These are phyloP conservation scores for Cercospora beticola DNA, from an alignment of 2,329 filamentous ascomycete genomes.

Conservation along the genomic window DNA sequence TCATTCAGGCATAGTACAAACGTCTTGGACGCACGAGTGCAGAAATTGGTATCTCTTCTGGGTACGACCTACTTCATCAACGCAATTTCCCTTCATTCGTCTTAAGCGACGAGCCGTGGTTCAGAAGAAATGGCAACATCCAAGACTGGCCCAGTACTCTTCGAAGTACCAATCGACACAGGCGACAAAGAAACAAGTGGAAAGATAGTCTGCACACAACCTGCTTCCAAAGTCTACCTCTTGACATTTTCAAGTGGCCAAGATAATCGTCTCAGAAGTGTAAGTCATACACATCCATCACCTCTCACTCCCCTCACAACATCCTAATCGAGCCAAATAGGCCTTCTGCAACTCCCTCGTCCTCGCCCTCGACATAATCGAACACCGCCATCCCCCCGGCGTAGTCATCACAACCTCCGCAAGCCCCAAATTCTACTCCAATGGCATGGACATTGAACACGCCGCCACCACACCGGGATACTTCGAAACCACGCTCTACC, in stretches of 20 bases:
- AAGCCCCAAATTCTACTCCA: conserved; percentile 77
- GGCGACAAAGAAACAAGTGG: conserved; percentile 19
- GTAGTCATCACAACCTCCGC: conserved; percentile 75
- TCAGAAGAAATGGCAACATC: not conserved
- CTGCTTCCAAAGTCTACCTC: conserved; percentile 64
- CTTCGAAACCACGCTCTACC: conserved; percentile 61
- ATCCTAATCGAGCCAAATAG: conserved; percentile 9
- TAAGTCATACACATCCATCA: conserved; percentile 11
- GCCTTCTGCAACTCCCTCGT: conserved; percentile 66
- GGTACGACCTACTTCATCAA: no score
- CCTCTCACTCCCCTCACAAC: not conserved
- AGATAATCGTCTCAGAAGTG: conserved; percentile 72
- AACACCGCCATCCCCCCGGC: conserved; percentile 65
- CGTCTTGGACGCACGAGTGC: no score
- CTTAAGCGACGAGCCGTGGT: not conserved
- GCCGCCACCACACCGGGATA: conserved; percentile 60
- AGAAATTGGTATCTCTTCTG: no score
- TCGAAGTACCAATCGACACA: conserved; percentile 34
- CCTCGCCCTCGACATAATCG: conserved; percentile 71
- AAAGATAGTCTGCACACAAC: conserved; percentile 59
- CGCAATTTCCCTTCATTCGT: not conserved
- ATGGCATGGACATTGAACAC: conserved; percentile 75
- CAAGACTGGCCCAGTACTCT: conserved; percentile 20
- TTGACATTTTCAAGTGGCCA: conserved; percentile 69
- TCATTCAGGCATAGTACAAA: no score